Base-by-base conservation (phyloP, 805 yeast genomes). In the Diddensiella caesifluorescens region DNA sequence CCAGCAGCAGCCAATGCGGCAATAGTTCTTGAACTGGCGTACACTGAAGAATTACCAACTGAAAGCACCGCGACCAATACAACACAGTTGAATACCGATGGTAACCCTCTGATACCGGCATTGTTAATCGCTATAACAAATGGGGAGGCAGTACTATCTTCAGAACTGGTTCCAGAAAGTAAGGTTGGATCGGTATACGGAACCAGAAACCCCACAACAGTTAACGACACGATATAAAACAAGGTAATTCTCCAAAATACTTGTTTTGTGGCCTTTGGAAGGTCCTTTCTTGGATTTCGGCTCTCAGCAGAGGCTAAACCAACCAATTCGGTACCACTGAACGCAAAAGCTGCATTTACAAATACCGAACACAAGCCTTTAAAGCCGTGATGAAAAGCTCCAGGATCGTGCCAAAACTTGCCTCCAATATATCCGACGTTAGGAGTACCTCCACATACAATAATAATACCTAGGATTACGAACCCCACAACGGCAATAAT, bases 231-330 rank as follows among this genome's bases (percentile, higher is more conserved):
- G 57, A 83, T 69, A 63, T 83, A 83, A 57, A 82, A 81, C 51
- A 79, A 60, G 16, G 79, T 64, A 47, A 83, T 79, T 62, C 88
- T 69, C 87, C 88, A 81, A 62, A 83, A 80, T 2, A 81, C 83
- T 62, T 82, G 86, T 60, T 81, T 81, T 45, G 80, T 77, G 28
- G 88, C 86, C 41, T 71, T 70, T 32, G 87, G 88, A 45, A 80
- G 70, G 2, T 82, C 63, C 44, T 68, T 69, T 54, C 84, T 68
- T 40, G 88, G 87, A 58, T 80, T 74, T 34, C 63, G 71, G 21
- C 83, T 68, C 61, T 82, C 89, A 5, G 87, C 86, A 23, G 86
- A 79, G 10, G 85, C 80, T 31, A 81, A 67, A 31, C 84, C 83
- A 34, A 73, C 74, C 51, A 81, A 65, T 59, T 82, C 89, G 19